These are phyloP conservation scores for Yarrowia hollandica DNA, from an alignment of 805 yeast species.

Conservation along the genomic window DNA sequence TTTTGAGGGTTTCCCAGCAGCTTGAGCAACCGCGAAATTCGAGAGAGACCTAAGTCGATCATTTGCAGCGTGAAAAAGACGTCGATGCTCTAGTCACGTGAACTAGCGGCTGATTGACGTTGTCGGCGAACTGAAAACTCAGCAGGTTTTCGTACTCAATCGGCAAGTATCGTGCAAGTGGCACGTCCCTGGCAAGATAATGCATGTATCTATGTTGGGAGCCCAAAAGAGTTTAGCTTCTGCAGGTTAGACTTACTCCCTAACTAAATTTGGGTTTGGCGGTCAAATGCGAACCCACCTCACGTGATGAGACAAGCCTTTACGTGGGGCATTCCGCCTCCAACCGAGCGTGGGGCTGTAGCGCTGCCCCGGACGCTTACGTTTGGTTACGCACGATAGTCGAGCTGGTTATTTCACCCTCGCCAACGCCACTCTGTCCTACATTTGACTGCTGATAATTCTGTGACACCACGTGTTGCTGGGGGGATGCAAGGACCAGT, in stretches of 20 bases:
- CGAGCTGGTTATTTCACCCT: too few relatives aligned
- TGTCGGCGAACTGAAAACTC: background rate
- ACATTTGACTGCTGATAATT: too few relatives aligned
- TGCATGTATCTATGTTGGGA: slow-evolving; percentile 11
- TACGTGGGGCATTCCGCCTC: too few relatives aligned
- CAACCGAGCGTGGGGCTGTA: too few relatives aligned
- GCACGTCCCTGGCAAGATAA: background rate
- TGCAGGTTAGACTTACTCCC: slow-evolving; percentile 5
- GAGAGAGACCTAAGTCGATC: slow-evolving; percentile 59
- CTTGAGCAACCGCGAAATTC: slow-evolving; percentile 50
- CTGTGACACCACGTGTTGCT: too few relatives aligned
- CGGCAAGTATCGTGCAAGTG: background rate
- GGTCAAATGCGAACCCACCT: background rate
- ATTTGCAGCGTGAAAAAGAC: background rate
- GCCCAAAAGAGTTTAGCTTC: slow-evolving; percentile 1
- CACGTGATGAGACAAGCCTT: too few relatives aligned
- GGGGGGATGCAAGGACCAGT: too few relatives aligned
- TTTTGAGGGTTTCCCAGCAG: slow-evolving; percentile 69
- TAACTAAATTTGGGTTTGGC: background rate
- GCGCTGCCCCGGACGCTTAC: too few relatives aligned
- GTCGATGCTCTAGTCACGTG: background rate
- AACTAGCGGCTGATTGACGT: too few relatives aligned
- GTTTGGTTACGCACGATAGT: too few relatives aligned
- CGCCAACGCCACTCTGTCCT: too few relatives aligned
- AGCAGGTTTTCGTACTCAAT: too few relatives aligned